Evolutionary conservation across 495 filamentous ascomycete genomes (phyloP).

Genomic region (Haplographium delicatum): DNA sequence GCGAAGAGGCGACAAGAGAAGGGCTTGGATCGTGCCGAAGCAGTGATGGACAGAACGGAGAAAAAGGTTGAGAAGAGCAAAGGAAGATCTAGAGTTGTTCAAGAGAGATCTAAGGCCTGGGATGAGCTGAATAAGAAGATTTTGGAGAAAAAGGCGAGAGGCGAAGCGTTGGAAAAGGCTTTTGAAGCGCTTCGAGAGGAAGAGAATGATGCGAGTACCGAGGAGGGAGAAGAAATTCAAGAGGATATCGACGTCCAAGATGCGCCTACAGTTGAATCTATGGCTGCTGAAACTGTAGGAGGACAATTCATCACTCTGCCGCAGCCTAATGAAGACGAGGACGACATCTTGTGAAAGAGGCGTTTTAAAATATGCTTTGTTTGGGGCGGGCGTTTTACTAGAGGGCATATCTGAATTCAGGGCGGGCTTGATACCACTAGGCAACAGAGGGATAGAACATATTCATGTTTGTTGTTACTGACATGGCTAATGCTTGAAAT

Average conservation of each 20-base stretch:
- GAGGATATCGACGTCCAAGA: conserved; percentile 10
- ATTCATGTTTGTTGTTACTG: no score
- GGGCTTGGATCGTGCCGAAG: conserved; percentile 68
- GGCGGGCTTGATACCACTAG: background rate
- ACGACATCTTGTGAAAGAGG: conserved; percentile 14
- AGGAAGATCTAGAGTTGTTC: conserved; percentile 53
- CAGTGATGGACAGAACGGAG: conserved; percentile 61
- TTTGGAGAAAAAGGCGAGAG: conserved; percentile 14
- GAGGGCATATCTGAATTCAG: background rate
- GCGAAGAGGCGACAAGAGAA: conserved; percentile 65
- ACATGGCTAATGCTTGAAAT: no score
- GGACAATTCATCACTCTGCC: conserved; percentile 8
- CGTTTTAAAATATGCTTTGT: background rate
- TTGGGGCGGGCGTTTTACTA: background rate
- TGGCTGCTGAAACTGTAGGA: conserved; percentile 1
- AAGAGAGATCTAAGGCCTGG: conserved; percentile 49
- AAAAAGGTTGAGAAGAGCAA: conserved; percentile 65
- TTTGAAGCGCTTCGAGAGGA: conserved; percentile 15
- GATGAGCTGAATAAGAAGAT: conserved; percentile 52
- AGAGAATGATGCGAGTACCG: conserved; percentile 17
- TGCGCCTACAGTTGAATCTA: background rate
- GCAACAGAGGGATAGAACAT: no score
- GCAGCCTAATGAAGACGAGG: conserved; percentile 17
- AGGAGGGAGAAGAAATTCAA: conserved; percentile 2
- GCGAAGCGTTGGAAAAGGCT: conserved; percentile 14